Conservation (phyloP, 1,284 basidiomycete genomes). For the Tylopilus microsporus region DNA sequence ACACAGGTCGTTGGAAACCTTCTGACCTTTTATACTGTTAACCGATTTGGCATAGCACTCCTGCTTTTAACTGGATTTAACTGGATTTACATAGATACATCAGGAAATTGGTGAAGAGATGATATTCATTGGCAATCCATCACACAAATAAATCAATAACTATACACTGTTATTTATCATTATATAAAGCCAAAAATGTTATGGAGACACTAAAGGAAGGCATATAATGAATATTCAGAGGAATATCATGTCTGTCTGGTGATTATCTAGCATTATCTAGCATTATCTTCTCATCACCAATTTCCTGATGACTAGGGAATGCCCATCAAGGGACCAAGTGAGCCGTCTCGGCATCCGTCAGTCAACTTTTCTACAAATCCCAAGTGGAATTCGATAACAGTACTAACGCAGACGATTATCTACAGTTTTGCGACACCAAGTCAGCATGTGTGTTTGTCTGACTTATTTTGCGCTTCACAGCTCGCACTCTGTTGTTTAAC, state of each 20-base stretch:
- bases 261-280: too few relatives aligned
- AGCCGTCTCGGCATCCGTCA: conserved; percentile 24
- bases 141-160: too few relatives aligned
- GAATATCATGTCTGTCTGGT: too few relatives aligned
- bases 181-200: too few relatives aligned
- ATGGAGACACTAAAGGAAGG: too few relatives aligned
- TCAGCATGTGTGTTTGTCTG: conserved; percentile 17
- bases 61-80: conserved; percentile 28
- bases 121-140: too few relatives aligned
- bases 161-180: too few relatives aligned
- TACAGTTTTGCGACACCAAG: conserved; percentile 28
- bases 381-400: too few relatives aligned
- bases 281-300: too few relatives aligned
- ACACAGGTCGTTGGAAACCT: conserved; percentile 26
- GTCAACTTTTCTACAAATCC: too few relatives aligned
- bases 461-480: background rate
- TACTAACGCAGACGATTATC: conserved; percentile 17
- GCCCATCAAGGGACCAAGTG: conserved; percentile 14
- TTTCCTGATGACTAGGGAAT: background rate
- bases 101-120: too few relatives aligned
- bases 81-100: conserved; percentile 25
- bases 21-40: conserved; percentile 25
- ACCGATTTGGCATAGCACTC: conserved; percentile 24
- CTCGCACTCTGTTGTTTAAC: background rate
- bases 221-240: too few relatives aligned